These are phyloP conservation scores for Nematocida sp. DNA, from an alignment of 371 early-diverging fungal species.

Conservation along the genomic window DNA sequence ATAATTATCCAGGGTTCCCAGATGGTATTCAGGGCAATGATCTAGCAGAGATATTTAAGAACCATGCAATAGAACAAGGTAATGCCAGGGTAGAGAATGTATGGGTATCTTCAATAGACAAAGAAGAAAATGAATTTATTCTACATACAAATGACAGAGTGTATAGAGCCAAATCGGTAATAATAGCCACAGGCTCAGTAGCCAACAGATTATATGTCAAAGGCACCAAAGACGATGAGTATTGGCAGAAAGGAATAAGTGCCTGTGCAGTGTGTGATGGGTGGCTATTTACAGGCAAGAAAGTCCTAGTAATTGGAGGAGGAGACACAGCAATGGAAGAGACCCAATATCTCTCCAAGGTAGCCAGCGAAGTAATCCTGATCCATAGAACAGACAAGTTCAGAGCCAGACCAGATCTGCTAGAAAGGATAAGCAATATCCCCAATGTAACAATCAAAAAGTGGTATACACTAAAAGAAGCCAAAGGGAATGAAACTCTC, in stretches of 20 bases:
- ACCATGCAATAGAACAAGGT: slow-evolving; percentile 81
- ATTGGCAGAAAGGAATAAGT: slow-evolving; percentile 89
- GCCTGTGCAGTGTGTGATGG: slow-evolving; percentile 99
- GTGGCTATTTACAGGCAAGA: slow-evolving; percentile 83
- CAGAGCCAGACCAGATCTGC: slow-evolving; percentile 89
- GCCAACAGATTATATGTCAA: slow-evolving; percentile 75
- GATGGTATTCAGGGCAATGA: slow-evolving; percentile 60
- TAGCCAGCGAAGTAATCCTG: slow-evolving; percentile 79
- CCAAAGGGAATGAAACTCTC: slow-evolving; percentile 70
- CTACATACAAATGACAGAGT: slow-evolving; percentile 61
- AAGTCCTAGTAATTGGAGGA: slow-evolving; percentile 80
- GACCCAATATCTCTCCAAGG: slow-evolving; percentile 79
- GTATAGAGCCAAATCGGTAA: slow-evolving; percentile 71
- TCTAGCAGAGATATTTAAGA: slow-evolving; percentile 68
- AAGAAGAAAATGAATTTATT: slow-evolving; percentile 50
- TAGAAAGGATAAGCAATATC: slow-evolving; percentile 71
- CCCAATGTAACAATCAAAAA: slow-evolving; percentile 82
- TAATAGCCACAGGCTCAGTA: slow-evolving; percentile 93
- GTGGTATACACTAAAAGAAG: slow-evolving; percentile 73
- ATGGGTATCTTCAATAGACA: slow-evolving; percentile 52
- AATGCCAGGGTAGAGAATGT: slow-evolving; percentile 70
- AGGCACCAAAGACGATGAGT: slow-evolving; percentile 70
- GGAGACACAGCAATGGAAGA: slow-evolving; percentile 98
- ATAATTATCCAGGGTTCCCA: slow-evolving; percentile 67
- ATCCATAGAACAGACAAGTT: slow-evolving; percentile 86